Evolutionary conservation across 495 filamentous ascomycete genomes (phyloP).

Genomic region (Poronia punctata): DNA sequence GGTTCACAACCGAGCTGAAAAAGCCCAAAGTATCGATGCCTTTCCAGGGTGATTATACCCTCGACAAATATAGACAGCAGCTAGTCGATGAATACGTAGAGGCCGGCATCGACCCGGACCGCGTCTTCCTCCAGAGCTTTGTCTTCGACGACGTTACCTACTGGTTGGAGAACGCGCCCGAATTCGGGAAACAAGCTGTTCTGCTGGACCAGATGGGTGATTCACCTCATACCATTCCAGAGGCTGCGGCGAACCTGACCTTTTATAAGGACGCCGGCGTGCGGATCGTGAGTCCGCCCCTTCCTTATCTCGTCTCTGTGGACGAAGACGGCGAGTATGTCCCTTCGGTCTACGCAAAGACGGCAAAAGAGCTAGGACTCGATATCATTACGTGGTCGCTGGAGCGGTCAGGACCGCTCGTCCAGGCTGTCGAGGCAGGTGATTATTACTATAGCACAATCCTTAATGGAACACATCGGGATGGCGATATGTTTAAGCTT

Average conservation of each 20-base stretch:
- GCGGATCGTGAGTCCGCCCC: conserved; percentile 36
- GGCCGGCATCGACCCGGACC: conserved; percentile 42
- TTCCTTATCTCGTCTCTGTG: conserved; percentile 34
- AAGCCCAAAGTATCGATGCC: conserved; percentile 53
- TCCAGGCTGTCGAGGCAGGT: conserved; percentile 33
- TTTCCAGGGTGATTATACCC: conserved; percentile 53
- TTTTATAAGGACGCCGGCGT: conserved; percentile 38
- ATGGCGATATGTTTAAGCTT: conserved; percentile 52
- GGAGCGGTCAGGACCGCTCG: conserved; percentile 50
- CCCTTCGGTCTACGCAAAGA: conserved; percentile 35
- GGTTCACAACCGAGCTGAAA: conserved; percentile 59
- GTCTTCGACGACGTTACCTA: conserved; percentile 52
- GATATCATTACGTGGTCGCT: conserved; percentile 57
- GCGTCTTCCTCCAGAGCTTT: conserved; percentile 56
- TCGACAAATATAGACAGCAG: conserved; percentile 50
- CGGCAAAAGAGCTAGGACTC: conserved; percentile 46
- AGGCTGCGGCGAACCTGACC: conserved; percentile 42
- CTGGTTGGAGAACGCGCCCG: conserved; percentile 52
- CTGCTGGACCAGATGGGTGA: conserved; percentile 53
- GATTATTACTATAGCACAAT: conserved; percentile 51
- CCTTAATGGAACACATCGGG: conserved; percentile 42
- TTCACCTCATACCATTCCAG: conserved; percentile 30
- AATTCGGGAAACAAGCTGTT: conserved; percentile 50
- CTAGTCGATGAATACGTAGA: conserved; percentile 52
- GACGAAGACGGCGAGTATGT: conserved; percentile 31